Evolutionary conservation across 768 basidiomycete species (phyloP).

Genomic region (Podaxis mareebaensis): DNA sequence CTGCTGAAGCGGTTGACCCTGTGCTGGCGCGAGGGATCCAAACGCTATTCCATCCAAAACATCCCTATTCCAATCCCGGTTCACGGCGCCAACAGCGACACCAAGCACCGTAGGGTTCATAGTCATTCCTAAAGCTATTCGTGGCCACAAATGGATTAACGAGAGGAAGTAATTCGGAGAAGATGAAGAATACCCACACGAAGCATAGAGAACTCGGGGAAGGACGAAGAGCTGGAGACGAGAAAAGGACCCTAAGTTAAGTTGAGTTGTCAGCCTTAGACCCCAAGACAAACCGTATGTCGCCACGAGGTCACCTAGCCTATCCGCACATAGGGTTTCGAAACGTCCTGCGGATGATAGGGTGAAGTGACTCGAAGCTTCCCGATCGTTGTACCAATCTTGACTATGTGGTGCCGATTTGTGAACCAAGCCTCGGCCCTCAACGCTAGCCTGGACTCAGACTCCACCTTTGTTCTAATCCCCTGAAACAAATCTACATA

Average conservation of each 20-base stretch:
- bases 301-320: not conserved
- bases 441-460: too few relatives aligned
- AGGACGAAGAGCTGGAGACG: not conserved
- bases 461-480: too few relatives aligned
- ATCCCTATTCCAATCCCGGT: not conserved
- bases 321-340: not conserved
- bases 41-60: not conserved
- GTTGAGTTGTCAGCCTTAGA: conserved; percentile 10
- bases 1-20: not conserved
- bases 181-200: too few relatives aligned
- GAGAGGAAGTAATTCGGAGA: too few relatives aligned
- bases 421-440: not conserved
- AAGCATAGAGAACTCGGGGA: not conserved
- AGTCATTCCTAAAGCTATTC: not conserved
- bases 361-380: not conserved
- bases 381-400: conserved; percentile 4
- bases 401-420: not conserved
- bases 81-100: not conserved
- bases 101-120: not conserved
- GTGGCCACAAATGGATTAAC: too few relatives aligned
- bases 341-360: not conserved
- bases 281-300: not conserved
- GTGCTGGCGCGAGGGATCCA: not conserved
- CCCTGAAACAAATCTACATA: too few relatives aligned
- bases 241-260: not conserved